Percentiles rank a stretch among this genome's conserved stretches.
phyloP scores from a whole-genome alignment of 345 rosid species.

The Populus nigra region DNA sequence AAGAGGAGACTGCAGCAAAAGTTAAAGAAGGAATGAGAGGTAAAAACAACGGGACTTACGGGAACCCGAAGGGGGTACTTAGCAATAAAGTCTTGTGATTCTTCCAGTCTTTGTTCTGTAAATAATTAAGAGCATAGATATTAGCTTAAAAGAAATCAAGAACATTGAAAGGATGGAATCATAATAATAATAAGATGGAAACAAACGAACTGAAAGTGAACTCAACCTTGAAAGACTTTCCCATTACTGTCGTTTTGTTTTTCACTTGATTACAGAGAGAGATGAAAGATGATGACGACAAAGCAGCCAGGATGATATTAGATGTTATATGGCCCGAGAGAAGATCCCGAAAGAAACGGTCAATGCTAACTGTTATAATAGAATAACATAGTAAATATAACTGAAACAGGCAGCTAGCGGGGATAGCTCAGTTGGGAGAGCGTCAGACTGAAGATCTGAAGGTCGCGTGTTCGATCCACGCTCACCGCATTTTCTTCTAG shows the following conservation, averaged over 20 bases:
- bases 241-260: constrained; percentile 9
- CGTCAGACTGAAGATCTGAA: constrained; percentile 99
- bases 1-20: not conserved
- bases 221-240: constrained; percentile 58
- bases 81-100: constrained; percentile 52
- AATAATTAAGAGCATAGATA: not conserved
- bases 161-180: not conserved
- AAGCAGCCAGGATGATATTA: no score
- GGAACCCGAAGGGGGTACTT: constrained; percentile 62
- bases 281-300: not conserved
- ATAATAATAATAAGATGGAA: not conserved
- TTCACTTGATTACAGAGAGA: not conserved
- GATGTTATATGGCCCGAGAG: no score
- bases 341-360: not conserved
- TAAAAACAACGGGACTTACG: constrained; percentile 27
- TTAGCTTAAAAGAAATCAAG: not conserved
- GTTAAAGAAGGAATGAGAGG: not conserved
- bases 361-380: no score
- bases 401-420: constrained; percentile 23
- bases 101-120: constrained; percentile 58
- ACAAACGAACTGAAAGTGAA: constrained; percentile 50
- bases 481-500: constrained; percentile 49
- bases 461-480: constrained; percentile 98
- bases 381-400: no score
- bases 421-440: constrained; percentile 99